Evolutionary conservation across 1,139 yeast species (phyloP), one percentile per base, ranked within the genome.

Genomic region (Candida dubliniensis): DNA sequence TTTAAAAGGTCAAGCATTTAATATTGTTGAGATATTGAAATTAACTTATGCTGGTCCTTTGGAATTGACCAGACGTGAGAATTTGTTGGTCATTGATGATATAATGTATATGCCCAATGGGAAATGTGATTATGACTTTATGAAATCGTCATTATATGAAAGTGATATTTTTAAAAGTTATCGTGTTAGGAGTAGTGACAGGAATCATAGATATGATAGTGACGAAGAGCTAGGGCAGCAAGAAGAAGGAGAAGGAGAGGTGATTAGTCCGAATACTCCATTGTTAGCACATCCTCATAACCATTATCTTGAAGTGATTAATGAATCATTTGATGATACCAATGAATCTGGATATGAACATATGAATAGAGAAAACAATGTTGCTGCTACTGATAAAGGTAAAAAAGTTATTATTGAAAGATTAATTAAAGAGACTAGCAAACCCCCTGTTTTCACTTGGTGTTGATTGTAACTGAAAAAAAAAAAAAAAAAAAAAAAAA

Each of bases 1-100:
- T 1, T 55, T 86, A 54, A 85, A 85, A 56, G 95, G 95, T 0
- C 93, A 86, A 55, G 89, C 93, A 0, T 84, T 83, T 63, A 84
- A 84, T 52, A 84, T 85, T 7, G 85, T 84, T 4, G 89, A 85
- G 52, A 74, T 84, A 1, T 62, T 85, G 43, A 81, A 80, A 53
- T 63, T 71, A 35, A 69, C 72, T 1, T 74, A 76, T 38, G 84
- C 82, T 41, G 89, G 90, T 0, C 91, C 90, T 0, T 64, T 84
- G 46, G 90, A 84, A 49, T 66, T 85, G 24, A 82, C 83, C 0
- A 67, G 87, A 50, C 62, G 85, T 40, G 77, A 80, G 14, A 68
- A 84, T 42, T 67, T 83, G 35, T 57, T 80, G 48, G 79, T 85
- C 0, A 70, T 79, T 67, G 90, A 84, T 57, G 85, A 83, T 40